These are phyloP conservation scores for Mariannaea sp. DNA, from an alignment of 2,329 filamentous ascomycete genomes.

Conservation along the genomic window DNA sequence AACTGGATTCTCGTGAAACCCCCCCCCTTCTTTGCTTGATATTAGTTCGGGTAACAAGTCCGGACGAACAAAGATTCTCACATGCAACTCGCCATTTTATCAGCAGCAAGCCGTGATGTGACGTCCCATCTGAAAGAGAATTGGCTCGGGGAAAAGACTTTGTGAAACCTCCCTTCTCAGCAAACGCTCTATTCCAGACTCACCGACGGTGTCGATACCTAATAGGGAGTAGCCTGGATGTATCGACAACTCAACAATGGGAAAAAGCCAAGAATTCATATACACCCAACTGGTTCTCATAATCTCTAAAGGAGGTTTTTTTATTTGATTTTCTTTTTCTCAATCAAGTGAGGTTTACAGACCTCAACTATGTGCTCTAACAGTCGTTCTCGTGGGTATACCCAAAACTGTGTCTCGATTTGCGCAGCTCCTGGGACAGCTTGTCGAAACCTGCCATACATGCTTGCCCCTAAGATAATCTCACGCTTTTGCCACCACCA, in stretches of 20 bases:
- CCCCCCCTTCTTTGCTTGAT: neutral
- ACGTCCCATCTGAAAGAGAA: slow-evolving; percentile 1
- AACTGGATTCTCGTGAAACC: neutral
- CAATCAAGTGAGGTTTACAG: neutral
- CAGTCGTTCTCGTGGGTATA: neutral
- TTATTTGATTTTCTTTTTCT: neutral
- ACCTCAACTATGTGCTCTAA: neutral
- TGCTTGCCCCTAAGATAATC: slow-evolving; percentile 21
- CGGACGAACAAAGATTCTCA: neutral
- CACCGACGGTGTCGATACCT: neutral
- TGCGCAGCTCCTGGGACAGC: slow-evolving; percentile 33
- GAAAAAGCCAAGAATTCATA: neutral
- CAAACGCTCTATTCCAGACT: neutral
- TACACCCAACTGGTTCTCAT: neutral
- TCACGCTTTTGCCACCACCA: slow-evolving; percentile 35
- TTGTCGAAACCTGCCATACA: slow-evolving; percentile 26
- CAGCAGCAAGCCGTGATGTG: neutral
- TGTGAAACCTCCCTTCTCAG: slow-evolving; percentile 13
- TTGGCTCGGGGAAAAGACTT: neutral
- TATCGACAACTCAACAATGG: too few relatives aligned
- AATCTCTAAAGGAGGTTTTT: neutral
- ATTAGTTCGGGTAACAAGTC: neutral
- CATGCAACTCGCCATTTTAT: neutral
- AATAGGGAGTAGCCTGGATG: too few relatives aligned
- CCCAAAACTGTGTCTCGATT: neutral